These are phyloP conservation scores for Pisolithus sp. DNA, from an alignment of 768 basidiomycete species.

Conservation along the genomic window DNA sequence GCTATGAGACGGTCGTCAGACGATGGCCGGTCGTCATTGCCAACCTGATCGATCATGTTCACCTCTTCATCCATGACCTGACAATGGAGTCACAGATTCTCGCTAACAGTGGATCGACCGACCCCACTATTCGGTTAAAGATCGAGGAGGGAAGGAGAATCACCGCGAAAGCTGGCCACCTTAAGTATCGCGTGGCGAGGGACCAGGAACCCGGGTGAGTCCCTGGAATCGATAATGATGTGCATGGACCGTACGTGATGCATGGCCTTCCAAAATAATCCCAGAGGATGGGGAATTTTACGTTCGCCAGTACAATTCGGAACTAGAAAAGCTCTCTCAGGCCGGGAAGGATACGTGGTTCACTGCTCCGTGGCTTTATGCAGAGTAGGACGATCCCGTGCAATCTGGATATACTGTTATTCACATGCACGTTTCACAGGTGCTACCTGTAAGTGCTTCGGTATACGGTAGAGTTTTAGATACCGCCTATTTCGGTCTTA, in stretches of 20 bases:
- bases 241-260: neutral
- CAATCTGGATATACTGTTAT: neutral
- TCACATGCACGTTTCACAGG: conserved; percentile 29
- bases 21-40: conserved; percentile 79
- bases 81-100: conserved; percentile 29
- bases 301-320: conserved; percentile 67
- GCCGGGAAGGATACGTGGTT: conserved; percentile 72
- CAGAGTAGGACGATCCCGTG: conserved; percentile 52
- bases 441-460: conserved; percentile 67
- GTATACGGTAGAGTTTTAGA: conserved; percentile 38
- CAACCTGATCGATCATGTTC: conserved; percentile 61
- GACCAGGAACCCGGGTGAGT: conserved; percentile 62
- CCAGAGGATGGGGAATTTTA: conserved; percentile 71
- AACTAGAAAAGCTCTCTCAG: conserved; percentile 48
- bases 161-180: conserved; percentile 58
- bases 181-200: conserved; percentile 82
- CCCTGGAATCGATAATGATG: conserved; percentile 21
- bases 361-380: conserved; percentile 88
- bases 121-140: conserved; percentile 13
- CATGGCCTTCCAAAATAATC: conserved; percentile 45
- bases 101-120: conserved; percentile 17
- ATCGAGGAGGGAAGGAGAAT: conserved; percentile 68
- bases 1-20: conserved; percentile 58
- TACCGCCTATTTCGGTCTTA: conserved; percentile 79
- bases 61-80: conserved; percentile 55